A percentile compares a stretch with the other conserved stretches of the same genome.
These are phyloP conservation scores for Podaxis sp. DNA, from an alignment of 768 basidiomycete genomes.

Conservation along the genomic window DNA sequence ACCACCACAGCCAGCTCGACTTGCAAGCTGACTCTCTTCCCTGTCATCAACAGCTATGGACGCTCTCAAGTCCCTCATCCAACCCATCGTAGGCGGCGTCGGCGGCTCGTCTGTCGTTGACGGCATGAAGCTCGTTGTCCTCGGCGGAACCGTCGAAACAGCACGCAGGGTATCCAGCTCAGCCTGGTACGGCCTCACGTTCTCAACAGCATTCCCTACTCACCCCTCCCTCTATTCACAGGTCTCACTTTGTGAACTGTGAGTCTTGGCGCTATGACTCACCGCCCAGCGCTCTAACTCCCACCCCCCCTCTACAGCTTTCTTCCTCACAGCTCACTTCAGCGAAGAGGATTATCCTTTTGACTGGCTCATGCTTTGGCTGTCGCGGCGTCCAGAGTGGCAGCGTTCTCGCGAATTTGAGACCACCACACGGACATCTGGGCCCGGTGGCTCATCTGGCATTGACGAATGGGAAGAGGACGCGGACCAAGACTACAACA, in stretches of 20 bases:
- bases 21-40: conserved; percentile 12
- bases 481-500: conserved; percentile 28
- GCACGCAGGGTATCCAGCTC: conserved; percentile 80
- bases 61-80: conserved; percentile 77
- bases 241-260: conserved; percentile 90
- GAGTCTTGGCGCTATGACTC: conserved; percentile 30
- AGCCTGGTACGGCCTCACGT: conserved; percentile 58
- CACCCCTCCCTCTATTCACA: conserved; percentile 23
- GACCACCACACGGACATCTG: conserved; percentile 76
- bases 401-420: conserved; percentile 88
- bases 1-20: neutral
- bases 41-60: conserved; percentile 49
- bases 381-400: conserved; percentile 83
- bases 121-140: conserved; percentile 86
- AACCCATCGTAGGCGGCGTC: conserved; percentile 75
- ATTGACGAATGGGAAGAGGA: conserved; percentile 45
- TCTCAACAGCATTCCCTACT: conserved; percentile 12
- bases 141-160: conserved; percentile 87
- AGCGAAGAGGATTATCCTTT: conserved; percentile 89
- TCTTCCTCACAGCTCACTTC: conserved; percentile 90
- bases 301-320: conserved; percentile 44
- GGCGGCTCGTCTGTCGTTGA: conserved; percentile 80
- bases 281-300: conserved; percentile 17
- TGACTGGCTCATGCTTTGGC: conserved; percentile 91
- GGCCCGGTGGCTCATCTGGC: conserved; percentile 49